phyloP scores from a whole-genome alignment of 2,329 filamentous ascomycete species.

The Exophiala spinifera region DNA sequence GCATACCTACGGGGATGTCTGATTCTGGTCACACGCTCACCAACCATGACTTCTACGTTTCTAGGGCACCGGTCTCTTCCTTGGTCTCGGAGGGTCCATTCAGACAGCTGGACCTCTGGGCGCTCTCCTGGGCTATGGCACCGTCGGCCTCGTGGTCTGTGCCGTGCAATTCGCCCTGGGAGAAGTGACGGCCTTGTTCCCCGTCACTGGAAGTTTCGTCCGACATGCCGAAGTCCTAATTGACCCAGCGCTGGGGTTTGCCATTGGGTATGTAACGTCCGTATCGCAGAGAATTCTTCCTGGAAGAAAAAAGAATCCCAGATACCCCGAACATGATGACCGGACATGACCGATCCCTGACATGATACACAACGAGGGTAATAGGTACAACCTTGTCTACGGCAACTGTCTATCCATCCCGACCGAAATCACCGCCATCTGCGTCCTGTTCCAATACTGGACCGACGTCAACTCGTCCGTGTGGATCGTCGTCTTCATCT shows the following conservation, averaged over 20 bases:
- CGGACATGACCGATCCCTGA: no score
- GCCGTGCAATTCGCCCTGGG: slow-evolving; percentile 52
- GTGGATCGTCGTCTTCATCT: slow-evolving; percentile 42
- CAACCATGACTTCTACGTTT: neutral
- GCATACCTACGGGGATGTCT: no score
- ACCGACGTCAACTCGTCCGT: slow-evolving; percentile 50
- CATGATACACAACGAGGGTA: no score
- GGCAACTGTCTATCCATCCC: slow-evolving; percentile 55
- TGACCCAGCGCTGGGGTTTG: slow-evolving; percentile 51
- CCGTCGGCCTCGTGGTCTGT: slow-evolving; percentile 50
- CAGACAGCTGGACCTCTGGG: slow-evolving; percentile 50
- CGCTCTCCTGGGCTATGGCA: slow-evolving; percentile 50
- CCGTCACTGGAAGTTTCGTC: slow-evolving; percentile 51
- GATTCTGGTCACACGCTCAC: neutral
- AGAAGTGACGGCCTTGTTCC: slow-evolving; percentile 51
- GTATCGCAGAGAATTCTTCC: no score
- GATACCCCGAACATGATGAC: no score
- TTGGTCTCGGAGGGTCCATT: slow-evolving; percentile 52
- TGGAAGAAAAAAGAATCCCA: no score
- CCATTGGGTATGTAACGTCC: slow-evolving; percentile 44
- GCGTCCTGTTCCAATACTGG: slow-evolving; percentile 63
- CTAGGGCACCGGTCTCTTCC: slow-evolving; percentile 49
- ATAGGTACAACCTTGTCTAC: slow-evolving; percentile 39
- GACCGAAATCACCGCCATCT: slow-evolving; percentile 61
- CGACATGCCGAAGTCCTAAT: slow-evolving; percentile 51